Evolutionary conservation across 805 yeast genomes (phyloP).

Genomic region (Scheffersomyces ergatensis): DNA sequence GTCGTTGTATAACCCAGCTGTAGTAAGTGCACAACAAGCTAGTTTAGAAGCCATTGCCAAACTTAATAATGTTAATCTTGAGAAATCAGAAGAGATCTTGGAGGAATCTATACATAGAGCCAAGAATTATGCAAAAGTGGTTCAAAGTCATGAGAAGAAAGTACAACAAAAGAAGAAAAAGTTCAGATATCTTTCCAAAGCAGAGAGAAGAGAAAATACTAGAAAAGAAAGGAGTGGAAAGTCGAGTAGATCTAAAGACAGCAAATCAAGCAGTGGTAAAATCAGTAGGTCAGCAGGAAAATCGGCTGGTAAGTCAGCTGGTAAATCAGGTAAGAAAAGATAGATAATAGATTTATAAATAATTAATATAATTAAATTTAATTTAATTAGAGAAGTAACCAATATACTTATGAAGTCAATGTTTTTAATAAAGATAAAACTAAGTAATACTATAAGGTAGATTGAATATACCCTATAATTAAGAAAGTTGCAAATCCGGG

Average conservation of each 20-base stretch:
- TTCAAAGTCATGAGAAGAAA: conserved; percentile 35
- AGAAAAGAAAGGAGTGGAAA: conserved; percentile 29
- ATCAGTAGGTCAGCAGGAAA: too few relatives aligned
- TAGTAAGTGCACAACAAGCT: conserved; percentile 25
- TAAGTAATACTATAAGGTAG: too few relatives aligned
- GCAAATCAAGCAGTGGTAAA: neutral
- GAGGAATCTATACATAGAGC: conserved; percentile 77
- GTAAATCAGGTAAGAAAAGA: too few relatives aligned
- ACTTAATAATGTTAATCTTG: conserved; percentile 69
- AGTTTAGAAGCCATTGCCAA: conserved; percentile 48
- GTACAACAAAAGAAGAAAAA: conserved; percentile 47
- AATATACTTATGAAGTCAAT: too few relatives aligned
- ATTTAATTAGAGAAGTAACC: too few relatives aligned
- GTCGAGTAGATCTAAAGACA: conserved; percentile 1
- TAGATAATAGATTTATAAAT: too few relatives aligned
- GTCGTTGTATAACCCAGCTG: conserved; percentile 43
- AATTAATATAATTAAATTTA: too few relatives aligned
- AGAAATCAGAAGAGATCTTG: conserved; percentile 64
- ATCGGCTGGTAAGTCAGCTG: too few relatives aligned
- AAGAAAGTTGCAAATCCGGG: too few relatives aligned
- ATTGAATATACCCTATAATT: too few relatives aligned
- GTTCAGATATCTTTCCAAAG: conserved; percentile 82
- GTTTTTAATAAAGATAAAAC: too few relatives aligned
- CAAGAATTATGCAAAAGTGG: conserved; percentile 73
- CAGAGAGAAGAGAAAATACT: conserved; percentile 60